A percentile compares a stretch with the other conserved stretches of the same genome.
phyloP scores from a whole-genome alignment of 75 land plant species.

The Sequoiadendron giganteum region DNA sequence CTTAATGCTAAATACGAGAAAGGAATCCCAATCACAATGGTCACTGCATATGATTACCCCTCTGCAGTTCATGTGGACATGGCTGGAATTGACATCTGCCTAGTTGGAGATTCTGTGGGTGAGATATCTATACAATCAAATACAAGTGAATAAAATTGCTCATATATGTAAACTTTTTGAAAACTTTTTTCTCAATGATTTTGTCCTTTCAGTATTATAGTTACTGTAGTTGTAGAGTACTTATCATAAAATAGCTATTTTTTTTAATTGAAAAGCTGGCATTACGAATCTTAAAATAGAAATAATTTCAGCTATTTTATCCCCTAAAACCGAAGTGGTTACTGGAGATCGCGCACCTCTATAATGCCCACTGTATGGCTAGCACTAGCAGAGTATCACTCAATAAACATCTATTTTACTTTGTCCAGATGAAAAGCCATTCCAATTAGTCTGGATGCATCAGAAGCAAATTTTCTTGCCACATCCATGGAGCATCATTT shows the following conservation, averaged over 20 bases:
- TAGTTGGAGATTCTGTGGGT: conserved; percentile 92
- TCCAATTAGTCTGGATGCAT: background rate
- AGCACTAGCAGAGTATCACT: background rate
- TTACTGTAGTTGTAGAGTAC: background rate
- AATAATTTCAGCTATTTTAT: background rate
- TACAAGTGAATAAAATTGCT: background rate
- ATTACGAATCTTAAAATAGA: background rate
- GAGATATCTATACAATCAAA: background rate
- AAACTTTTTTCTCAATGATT: background rate
- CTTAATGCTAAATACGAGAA: conserved; percentile 55
- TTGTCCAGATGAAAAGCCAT: background rate
- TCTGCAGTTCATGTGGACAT: conserved; percentile 88
- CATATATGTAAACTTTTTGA: background rate
- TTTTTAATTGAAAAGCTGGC: background rate
- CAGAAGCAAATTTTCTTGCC: background rate
- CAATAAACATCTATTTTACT: background rate
- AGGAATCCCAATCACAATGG: conserved; percentile 74
- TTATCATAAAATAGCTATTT: background rate
- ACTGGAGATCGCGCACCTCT: background rate
- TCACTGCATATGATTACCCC: conserved; percentile 96
- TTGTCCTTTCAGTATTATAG: background rate
- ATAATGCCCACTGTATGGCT: background rate
- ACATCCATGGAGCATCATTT: background rate
- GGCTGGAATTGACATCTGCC: conserved; percentile 89
- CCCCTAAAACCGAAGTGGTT: background rate